Percentiles rank a stretch among this genome's conserved stretches.
These are phyloP conservation scores for Claviceps pazoutovae DNA, from an alignment of 2,329 filamentous ascomycete species.

Conservation along the genomic window DNA sequence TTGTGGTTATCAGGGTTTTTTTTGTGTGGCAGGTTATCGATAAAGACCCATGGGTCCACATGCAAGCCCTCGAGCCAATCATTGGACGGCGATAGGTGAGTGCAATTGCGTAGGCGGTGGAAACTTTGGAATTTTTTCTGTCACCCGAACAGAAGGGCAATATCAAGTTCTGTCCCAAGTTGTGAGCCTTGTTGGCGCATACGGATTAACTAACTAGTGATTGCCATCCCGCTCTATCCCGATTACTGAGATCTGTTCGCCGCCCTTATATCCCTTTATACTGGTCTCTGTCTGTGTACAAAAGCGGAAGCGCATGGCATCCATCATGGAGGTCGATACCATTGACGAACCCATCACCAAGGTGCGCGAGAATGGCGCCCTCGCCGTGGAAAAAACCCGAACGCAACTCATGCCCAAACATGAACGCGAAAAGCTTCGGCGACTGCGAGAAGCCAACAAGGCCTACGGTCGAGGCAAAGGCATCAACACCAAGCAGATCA, in stretches of 20 bases:
- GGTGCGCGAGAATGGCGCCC: conserved; percentile 37
- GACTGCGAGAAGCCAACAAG: conserved; percentile 50
- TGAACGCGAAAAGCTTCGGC: conserved; percentile 37
- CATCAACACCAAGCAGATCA: conserved; percentile 58
- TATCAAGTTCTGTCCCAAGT: not conserved
- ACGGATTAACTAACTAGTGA: not conserved
- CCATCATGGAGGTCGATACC: conserved; percentile 24
- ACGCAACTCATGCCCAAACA: conserved; percentile 37
- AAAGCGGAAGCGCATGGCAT: conserved; percentile 6
- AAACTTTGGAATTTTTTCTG: conserved; percentile 19
- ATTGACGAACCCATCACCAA: conserved; percentile 21
- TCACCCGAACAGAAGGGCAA: not conserved
- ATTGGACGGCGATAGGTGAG: conserved; percentile 12
- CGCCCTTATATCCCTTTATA: not conserved
- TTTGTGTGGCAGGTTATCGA: conserved; percentile 21
- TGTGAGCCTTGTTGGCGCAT: not conserved
- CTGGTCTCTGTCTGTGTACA: too few relatives aligned
- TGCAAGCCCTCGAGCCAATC: conserved; percentile 12
- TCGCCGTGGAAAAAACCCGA: conserved; percentile 33
- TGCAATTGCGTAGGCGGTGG: conserved; percentile 13
- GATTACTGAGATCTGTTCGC: not conserved
- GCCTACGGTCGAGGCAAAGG: conserved; percentile 73
- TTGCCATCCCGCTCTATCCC: not conserved
- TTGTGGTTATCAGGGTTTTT: conserved; percentile 25
- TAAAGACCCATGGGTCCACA: conserved; percentile 5